These are phyloP conservation scores for Globomyces pollinis-pini DNA, from an alignment of 192 early-diverging fungal species.

Conservation along the genomic window DNA sequence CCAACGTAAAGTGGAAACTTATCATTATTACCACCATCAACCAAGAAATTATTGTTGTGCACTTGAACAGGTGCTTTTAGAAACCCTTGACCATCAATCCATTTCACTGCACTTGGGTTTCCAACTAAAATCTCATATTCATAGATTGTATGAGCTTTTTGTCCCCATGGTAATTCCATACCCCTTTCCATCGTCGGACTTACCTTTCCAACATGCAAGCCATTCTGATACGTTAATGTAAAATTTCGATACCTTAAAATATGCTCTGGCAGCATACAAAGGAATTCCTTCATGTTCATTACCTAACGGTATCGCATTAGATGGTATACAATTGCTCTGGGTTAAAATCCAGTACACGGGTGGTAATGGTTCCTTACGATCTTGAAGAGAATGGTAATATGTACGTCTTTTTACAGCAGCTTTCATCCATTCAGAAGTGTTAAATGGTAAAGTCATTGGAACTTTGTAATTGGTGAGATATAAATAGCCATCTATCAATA, in stretches of 20 bases:
- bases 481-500: too few relatives aligned
- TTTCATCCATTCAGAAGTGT: too few relatives aligned
- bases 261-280: conserved; percentile 51
- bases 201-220: conserved; percentile 31
- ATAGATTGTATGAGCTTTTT: conserved; percentile 39
- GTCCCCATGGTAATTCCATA: conserved; percentile 43
- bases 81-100: conserved; percentile 30
- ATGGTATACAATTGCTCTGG: conserved; percentile 18
- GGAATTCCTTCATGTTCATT: conserved; percentile 51
- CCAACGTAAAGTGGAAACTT: neutral
- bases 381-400: too few relatives aligned
- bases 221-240: too few relatives aligned
- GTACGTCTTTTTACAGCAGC: too few relatives aligned
- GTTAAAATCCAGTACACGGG: conserved; percentile 14
- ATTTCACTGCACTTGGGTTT: conserved; percentile 43
- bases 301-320: conserved; percentile 48
- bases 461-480: too few relatives aligned
- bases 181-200: conserved; percentile 12
- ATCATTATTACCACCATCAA: conserved; percentile 2
- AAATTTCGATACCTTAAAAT: too few relatives aligned
- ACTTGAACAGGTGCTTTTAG: neutral
- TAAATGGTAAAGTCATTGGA: too few relatives aligned
- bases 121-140: conserved; percentile 59
- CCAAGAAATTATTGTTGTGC: too few relatives aligned
- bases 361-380: too few relatives aligned